Conservation (phyloP, 2,329 filamentous ascomycete species). For the Sclerotiophoma versabilis region DNA sequence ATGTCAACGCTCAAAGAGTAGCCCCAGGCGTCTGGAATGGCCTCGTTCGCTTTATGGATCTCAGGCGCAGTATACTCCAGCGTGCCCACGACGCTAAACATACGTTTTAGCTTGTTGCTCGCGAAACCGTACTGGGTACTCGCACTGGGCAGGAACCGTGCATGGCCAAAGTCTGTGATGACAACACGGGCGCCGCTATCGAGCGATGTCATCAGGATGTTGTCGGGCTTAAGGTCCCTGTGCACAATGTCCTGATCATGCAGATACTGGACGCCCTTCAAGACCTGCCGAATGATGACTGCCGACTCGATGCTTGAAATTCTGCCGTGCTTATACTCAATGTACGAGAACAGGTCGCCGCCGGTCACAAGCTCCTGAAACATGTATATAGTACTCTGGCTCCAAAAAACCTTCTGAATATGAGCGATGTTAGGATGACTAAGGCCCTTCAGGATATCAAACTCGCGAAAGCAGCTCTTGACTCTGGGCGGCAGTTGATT, state of each 20-base stretch:
- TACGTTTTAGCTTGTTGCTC: conserved; percentile 46
- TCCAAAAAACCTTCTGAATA: conserved; percentile 64
- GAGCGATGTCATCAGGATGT: conserved; percentile 65
- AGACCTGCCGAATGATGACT: conserved; percentile 62
- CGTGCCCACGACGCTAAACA: conserved; percentile 64
- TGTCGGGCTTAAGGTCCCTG: conserved; percentile 69
- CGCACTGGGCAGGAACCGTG: conserved; percentile 49
- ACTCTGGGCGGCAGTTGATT: conserved; percentile 36
- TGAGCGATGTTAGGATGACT: conserved; percentile 67
- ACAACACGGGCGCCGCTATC: conserved; percentile 60
- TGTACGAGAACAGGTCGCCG: conserved; percentile 67
- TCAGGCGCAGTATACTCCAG: conserved; percentile 64
- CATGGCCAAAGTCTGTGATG: conserved; percentile 68
- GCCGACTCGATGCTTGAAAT: conserved; percentile 61
- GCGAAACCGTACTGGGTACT: neutral
- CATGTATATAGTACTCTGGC: conserved; percentile 63
- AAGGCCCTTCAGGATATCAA: conserved; percentile 59
- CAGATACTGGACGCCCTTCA: conserved; percentile 65
- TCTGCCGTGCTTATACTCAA: conserved; percentile 57
- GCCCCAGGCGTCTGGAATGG: conserved; percentile 43
- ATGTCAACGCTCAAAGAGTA: conserved; percentile 68
- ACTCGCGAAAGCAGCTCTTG: conserved; percentile 50
- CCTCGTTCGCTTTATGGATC: conserved; percentile 43
- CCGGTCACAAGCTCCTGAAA: conserved; percentile 67
- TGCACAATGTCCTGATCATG: conserved; percentile 65